Percentiles rank a stretch among this genome's conserved stretches.
These are phyloP conservation scores for Celoporthe dispersa DNA, from an alignment of 2,329 filamentous ascomycete genomes.

Conservation along the genomic window DNA sequence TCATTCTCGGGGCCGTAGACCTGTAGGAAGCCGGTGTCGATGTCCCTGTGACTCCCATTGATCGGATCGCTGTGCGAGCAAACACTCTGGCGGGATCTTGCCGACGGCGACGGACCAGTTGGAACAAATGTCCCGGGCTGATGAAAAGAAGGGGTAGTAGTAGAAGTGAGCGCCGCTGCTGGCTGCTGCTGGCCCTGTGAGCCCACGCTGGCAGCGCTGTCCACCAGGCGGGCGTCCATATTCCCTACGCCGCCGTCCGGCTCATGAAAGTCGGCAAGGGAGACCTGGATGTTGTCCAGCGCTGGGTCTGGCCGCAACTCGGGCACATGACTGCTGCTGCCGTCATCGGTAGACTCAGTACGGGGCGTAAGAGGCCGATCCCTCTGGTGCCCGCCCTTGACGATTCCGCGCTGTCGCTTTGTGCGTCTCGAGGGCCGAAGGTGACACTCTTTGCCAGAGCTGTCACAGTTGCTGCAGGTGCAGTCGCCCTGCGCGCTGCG, in stretches of 20 bases:
- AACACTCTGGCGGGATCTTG: slow-evolving; percentile 2
- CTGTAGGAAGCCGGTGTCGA: slow-evolving; percentile 42
- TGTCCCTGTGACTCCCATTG: slow-evolving; percentile 30
- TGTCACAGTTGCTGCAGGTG: slow-evolving; percentile 38
- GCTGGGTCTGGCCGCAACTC: slow-evolving; percentile 5
- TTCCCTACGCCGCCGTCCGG: background rate
- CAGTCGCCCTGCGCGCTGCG: slow-evolving; percentile 33
- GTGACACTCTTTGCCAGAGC: slow-evolving; percentile 36
- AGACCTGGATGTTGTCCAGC: slow-evolving; percentile 14
- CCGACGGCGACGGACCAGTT: background rate
- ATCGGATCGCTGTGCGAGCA: background rate
- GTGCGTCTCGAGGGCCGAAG: slow-evolving; percentile 38
- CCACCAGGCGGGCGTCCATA: background rate
- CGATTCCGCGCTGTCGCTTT: slow-evolving; percentile 25
- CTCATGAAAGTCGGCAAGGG: slow-evolving; percentile 18
- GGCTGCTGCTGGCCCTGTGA: background rate
- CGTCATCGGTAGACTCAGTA: background rate
- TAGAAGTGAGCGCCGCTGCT: background rate
- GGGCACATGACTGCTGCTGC: background rate
- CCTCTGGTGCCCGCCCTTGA: background rate
- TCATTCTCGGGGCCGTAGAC: slow-evolving; percentile 42
- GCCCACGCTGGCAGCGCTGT: background rate
- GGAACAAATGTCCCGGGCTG: background rate
- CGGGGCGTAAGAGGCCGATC: slow-evolving; percentile 2
- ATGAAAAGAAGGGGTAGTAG: background rate